Evolutionary conservation across 1,139 yeast species (phyloP).

Genomic region (Sugiyamaella pinicola): DNA sequence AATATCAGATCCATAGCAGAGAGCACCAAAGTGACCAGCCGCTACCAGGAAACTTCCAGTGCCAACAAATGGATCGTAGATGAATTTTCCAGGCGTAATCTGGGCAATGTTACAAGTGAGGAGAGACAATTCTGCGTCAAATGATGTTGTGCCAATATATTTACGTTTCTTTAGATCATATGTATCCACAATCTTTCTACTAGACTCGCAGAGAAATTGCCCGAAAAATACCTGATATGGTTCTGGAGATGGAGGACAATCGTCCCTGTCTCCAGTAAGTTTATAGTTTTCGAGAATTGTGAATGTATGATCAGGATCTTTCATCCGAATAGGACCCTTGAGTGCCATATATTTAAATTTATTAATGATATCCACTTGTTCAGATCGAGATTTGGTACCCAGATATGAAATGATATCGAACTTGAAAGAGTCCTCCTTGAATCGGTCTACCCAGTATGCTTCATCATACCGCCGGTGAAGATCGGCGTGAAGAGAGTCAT

Average conservation of each 20-base stretch:
- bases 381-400: slow-evolving; percentile 59
- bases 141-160: slow-evolving; percentile 94
- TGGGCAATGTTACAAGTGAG: slow-evolving; percentile 87
- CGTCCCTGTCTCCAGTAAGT: slow-evolving; percentile 49
- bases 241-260: slow-evolving; percentile 44
- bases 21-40: slow-evolving; percentile 82
- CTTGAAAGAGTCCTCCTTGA: slow-evolving; percentile 52
- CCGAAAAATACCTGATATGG: slow-evolving; percentile 76
- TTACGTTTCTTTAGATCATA: slow-evolving; percentile 82
- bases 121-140: slow-evolving; percentile 76
- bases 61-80: slow-evolving; percentile 95
- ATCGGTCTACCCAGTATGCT: slow-evolving; percentile 23
- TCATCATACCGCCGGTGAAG: slow-evolving; percentile 40
- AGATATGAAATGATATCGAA: slow-evolving; percentile 79
- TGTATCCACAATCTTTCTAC: slow-evolving; percentile 70
- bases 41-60: slow-evolving; percentile 94
- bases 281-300: slow-evolving; percentile 74
- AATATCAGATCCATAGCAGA: slow-evolving; percentile 85
- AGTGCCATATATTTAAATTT: slow-evolving; percentile 69
- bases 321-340: slow-evolving; percentile 77
- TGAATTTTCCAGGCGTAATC: slow-evolving; percentile 61
- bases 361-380: slow-evolving; percentile 68
- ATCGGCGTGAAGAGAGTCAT: slow-evolving; percentile 59
- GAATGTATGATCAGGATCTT: slow-evolving; percentile 71
- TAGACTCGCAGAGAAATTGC: slow-evolving; percentile 65